Evolutionary conservation across 2,329 filamentous ascomycete genomes (phyloP).

Genomic region (Endoconidiophora polonica): DNA sequence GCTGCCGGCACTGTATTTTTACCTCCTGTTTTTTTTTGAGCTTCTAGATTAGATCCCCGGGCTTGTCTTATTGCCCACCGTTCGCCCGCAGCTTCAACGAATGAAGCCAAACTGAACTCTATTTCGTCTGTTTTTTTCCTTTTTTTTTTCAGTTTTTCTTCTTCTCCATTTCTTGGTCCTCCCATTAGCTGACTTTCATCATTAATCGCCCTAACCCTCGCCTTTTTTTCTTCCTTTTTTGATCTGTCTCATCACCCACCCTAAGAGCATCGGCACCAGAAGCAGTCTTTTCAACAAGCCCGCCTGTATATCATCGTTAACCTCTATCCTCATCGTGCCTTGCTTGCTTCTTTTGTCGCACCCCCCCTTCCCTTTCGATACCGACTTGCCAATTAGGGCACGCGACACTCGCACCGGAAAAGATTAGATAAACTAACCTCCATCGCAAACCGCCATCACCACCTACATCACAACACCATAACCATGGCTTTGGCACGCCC

Average conservation of each 20-base stretch:
- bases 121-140: background rate
- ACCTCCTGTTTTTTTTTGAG: background rate
- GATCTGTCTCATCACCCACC: background rate
- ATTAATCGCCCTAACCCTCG: background rate
- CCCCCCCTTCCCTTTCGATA: too few species aligned
- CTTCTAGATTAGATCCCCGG: too few species aligned
- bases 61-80: too few species aligned
- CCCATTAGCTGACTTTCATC: background rate
- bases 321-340: too few species aligned
- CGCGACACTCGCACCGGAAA: too few species aligned
- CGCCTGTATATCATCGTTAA: too few species aligned
- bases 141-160: background rate
- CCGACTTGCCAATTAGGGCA: too few species aligned
- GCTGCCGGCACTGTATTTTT: background rate
- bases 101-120: background rate
- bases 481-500: slow-evolving; percentile 75
- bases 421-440: too few species aligned
- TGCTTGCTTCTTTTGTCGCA: too few species aligned
- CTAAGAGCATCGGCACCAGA: background rate
- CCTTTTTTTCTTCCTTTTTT: background rate
- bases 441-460: background rate
- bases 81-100: too few species aligned
- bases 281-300: too few species aligned
- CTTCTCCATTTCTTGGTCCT: background rate
- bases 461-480: slow-evolving; percentile 13